These are phyloP conservation scores for Elsinoe perseae DNA, from an alignment of 2,329 filamentous ascomycete genomes.

Conservation along the genomic window DNA sequence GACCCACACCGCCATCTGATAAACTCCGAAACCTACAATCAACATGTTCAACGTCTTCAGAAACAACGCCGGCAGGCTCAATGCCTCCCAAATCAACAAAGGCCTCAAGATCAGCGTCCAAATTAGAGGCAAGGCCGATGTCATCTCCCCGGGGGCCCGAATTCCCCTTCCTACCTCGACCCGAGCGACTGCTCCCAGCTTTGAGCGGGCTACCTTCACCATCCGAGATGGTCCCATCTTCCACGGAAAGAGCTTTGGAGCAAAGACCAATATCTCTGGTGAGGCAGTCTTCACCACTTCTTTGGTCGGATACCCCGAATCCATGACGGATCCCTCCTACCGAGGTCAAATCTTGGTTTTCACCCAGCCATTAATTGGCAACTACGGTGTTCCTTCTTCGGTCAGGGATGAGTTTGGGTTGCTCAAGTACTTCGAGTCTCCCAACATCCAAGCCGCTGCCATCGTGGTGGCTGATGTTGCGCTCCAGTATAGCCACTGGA, in stretches of 20 bases:
- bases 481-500: constrained; percentile 95
- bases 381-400: constrained; percentile 90
- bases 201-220: constrained; percentile 83
- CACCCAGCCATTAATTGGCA: constrained; percentile 94
- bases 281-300: constrained; percentile 99
- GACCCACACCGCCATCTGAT: constrained; percentile 13
- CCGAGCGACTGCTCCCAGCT: constrained; percentile 58
- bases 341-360: constrained; percentile 93
- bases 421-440: constrained; percentile 96
- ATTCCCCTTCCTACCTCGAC: constrained; percentile 53
- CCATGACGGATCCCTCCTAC: constrained; percentile 61
- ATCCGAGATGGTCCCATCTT: constrained; percentile 94
- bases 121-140: constrained; percentile 53
- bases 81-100: constrained; percentile 37
- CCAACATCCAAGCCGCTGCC: constrained; percentile 91
- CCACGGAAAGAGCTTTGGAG: constrained; percentile 92
- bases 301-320: constrained; percentile 95
- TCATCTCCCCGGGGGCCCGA: constrained; percentile 62
- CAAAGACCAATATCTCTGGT: constrained; percentile 91
- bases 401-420: constrained; percentile 81
- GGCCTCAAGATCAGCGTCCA: constrained; percentile 37
- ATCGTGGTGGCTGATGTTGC: constrained; percentile 95
- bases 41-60: constrained; percentile 52
- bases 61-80: constrained; percentile 38
- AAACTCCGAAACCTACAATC: constrained; percentile 24